Evolutionary conservation across 2,329 filamentous ascomycete species (phyloP).

Genomic region (Coniochaeta pulveracea): DNA sequence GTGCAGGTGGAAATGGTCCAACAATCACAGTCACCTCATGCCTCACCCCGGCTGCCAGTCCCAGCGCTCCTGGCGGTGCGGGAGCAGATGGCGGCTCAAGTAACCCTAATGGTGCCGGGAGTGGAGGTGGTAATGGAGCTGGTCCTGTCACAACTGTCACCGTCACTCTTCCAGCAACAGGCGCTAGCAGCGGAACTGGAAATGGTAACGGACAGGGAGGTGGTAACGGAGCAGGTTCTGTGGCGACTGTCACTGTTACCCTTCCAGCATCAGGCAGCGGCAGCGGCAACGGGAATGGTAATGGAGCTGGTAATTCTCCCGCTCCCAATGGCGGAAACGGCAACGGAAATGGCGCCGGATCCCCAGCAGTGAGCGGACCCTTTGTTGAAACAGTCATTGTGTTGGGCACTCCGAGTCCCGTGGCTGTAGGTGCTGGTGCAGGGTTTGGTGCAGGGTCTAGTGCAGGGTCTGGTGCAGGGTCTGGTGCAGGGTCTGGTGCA

Average conservation of each 20-base stretch:
- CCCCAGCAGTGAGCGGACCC: constrained; percentile 1
- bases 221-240: not conserved
- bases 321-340: no score
- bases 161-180: no score
- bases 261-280: not conserved
- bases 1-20: not conserved
- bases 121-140: not conserved
- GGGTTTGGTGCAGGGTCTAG: constrained; percentile 5
- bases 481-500: constrained; percentile 4
- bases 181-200: not conserved
- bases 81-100: not conserved
- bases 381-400: constrained; percentile 5
- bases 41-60: not conserved
- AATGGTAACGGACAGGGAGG: not conserved
- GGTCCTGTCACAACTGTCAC: not conserved
- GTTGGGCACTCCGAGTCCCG: constrained; percentile 4
- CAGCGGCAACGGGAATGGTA: no score
- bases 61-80: not conserved
- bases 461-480: constrained; percentile 5
- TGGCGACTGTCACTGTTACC: not conserved
- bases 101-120: not conserved
- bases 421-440: constrained; percentile 3
- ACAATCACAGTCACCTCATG: not conserved
- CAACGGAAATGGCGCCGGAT: not conserved
- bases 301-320: no score